Conservation (phyloP, 1,284 basidiomycete genomes). For the Ustilago xerochloae region DNA sequence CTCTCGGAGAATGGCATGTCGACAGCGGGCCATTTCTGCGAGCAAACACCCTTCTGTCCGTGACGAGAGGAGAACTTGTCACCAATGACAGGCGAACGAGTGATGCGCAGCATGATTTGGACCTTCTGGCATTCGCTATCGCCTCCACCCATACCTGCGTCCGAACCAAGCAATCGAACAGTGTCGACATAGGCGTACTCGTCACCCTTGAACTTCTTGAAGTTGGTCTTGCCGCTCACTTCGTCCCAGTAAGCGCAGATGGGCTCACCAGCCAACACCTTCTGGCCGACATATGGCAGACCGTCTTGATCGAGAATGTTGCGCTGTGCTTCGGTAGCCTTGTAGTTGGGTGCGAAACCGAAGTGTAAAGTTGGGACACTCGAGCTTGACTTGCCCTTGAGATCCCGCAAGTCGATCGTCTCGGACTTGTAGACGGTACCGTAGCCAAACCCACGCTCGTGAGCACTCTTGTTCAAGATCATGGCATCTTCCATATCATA, state of each 20-base stretch:
- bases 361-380: conserved; percentile 76
- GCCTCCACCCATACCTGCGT: conserved; percentile 73
- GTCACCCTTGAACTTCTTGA: conserved; percentile 97
- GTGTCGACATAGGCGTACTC: conserved; percentile 90
- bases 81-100: conserved; percentile 95
- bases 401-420: conserved; percentile 87
- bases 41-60: conserved; percentile 99
- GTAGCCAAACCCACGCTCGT: conserved; percentile 97
- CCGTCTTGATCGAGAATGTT: conserved; percentile 85
- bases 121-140: conserved; percentile 91
- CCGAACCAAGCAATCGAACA: conserved; percentile 88
- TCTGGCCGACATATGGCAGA: conserved; percentile 81
- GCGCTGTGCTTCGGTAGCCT: conserved; percentile 47
- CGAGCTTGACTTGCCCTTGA: conserved; percentile 64
- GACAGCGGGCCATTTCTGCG: conserved; percentile 96
- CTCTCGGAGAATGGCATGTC: conserved; percentile 99
- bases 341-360: conserved; percentile 76
- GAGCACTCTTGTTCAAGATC: conserved; percentile 98
- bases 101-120: conserved; percentile 91
- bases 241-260: conserved; percentile 84
- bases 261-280: conserved; percentile 80
- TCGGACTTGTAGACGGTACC: conserved; percentile 97
- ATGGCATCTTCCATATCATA: conserved; percentile 99
- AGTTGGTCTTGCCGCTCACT: conserved; percentile 81
- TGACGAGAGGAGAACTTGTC: conserved; percentile 99